Base-by-base conservation (phyloP, 2,329 filamentous ascomycete genomes). In the Rutstroemia sp. region DNA sequence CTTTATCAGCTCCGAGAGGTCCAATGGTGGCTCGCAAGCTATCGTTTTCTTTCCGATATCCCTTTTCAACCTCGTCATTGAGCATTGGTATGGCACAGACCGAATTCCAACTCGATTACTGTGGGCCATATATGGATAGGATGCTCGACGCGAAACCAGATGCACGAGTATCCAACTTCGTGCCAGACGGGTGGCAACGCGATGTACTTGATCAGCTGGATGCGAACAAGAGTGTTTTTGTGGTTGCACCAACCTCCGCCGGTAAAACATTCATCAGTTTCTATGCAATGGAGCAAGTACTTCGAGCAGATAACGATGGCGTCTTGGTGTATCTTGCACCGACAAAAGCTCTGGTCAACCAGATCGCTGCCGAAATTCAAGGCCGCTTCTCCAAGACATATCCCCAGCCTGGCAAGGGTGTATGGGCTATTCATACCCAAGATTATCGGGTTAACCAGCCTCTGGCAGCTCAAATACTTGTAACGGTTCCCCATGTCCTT, bases 251-350 rank as follows among this genome's bases (percentile, higher is more conserved):
- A 0, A 92, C 88, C 0, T 88, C 84, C 23, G 84, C 88, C 0
- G 88, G 88, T 60, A 92, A 92, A 69, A 92, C 88, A 0, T 92
- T 92, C 68, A 92, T 92, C 57, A 87, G 82, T 0, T 92, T 92
- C 69, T 91, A 92, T 63, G 88, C 88, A 1, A 92, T 92, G 85
- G 86, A 87, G 65, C 84, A 88, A 65, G 75, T 91, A 1, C 73
- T 92, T 9, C 77, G 86, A 65, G 77, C 78, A 4, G 82, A 81
- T 59, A 80, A 92, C 58, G 81, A 89, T 49, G 83, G 81, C 2
- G 78, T 92, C 2, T 71, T 92, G 6, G 84, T 92, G 0, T 92
- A 92, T 62, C 85, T 92, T 5, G 88, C 87, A 0, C 88, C 88
- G 0, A 92, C 88, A 0, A 92, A 92, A 66, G 87, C 89, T 3